Evolutionary conservation across 345 rosid genomes (phyloP).

Genomic region (Corchorus capsularis): DNA sequence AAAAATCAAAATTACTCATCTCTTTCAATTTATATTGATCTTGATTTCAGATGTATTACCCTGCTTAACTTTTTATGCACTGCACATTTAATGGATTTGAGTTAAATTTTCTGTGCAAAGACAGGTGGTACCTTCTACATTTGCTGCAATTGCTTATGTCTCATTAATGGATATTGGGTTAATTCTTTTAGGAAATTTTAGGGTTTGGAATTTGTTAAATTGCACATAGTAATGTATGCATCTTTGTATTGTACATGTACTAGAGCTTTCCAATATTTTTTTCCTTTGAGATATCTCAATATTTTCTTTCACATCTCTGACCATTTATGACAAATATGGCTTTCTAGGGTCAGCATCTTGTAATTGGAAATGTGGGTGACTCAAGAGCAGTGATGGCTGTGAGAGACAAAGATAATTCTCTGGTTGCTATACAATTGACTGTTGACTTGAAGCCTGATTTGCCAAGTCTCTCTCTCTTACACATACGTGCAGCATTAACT

Average conservation of each 20-base stretch:
- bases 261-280: not conserved
- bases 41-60: slow-evolving; percentile 3
- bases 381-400: slow-evolving; percentile 92
- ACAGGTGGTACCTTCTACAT: not conserved
- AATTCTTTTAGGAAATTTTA: not conserved
- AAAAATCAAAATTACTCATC: not conserved
- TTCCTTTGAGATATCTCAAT: not conserved
- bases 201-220: slow-evolving; percentile 1
- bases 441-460: slow-evolving; percentile 96
- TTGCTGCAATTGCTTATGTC: slow-evolving; percentile 5
- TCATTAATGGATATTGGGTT: not conserved
- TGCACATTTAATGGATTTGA: not conserved
- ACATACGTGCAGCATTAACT: not conserved
- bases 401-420: slow-evolving; percentile 60
- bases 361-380: slow-evolving; percentile 88
- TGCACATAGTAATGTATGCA: not conserved
- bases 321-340: slow-evolving; percentile 21
- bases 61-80: not conserved
- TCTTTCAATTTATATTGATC: slow-evolving; percentile 6
- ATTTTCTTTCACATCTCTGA: not conserved
- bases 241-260: not conserved
- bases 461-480: slow-evolving; percentile 57
- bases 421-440: slow-evolving; percentile 77
- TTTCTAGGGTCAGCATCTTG: slow-evolving; percentile 74
- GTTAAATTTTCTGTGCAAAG: slow-evolving; percentile 5